Conservation (phyloP, 2,329 filamentous ascomycete species). For the Coniella vitis region DNA sequence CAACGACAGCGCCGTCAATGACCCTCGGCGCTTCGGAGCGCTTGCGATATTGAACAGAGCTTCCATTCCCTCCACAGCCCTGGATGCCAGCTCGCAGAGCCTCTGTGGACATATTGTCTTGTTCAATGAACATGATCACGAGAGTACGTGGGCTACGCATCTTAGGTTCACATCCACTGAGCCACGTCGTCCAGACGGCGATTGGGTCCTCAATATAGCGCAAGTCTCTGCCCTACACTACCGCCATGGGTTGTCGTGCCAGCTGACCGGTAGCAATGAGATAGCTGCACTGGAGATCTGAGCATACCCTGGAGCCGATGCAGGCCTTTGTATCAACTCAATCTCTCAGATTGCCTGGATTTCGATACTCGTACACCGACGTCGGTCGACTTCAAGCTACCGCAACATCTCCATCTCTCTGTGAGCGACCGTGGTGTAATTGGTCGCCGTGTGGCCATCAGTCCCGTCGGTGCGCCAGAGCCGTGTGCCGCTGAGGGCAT, state of each 20-base stretch:
- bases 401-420: constrained; percentile 6
- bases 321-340: neutral
- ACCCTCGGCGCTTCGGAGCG: neutral
- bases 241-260: neutral
- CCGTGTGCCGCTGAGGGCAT: constrained; percentile 11
- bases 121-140: neutral
- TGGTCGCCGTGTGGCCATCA: constrained; percentile 13
- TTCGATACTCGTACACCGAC: neutral
- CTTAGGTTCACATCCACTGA: neutral
- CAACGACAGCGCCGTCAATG: neutral
- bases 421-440: constrained; percentile 13
- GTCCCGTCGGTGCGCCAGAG: neutral
- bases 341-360: neutral
- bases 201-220: neutral
- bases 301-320: neutral
- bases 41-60: neutral
- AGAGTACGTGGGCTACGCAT: neutral
- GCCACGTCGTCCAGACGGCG: neutral
- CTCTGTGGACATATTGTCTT: neutral
- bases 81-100: neutral
- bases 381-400: neutral
- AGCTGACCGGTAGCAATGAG: neutral
- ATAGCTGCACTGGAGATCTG: neutral
- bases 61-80: neutral
- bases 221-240: neutral